Percentiles rank a stretch among this genome's conserved stretches.
Evolutionary conservation across 2,329 filamentous ascomycete genomes (phyloP).

Genomic region (Fusarium continuum): DNA sequence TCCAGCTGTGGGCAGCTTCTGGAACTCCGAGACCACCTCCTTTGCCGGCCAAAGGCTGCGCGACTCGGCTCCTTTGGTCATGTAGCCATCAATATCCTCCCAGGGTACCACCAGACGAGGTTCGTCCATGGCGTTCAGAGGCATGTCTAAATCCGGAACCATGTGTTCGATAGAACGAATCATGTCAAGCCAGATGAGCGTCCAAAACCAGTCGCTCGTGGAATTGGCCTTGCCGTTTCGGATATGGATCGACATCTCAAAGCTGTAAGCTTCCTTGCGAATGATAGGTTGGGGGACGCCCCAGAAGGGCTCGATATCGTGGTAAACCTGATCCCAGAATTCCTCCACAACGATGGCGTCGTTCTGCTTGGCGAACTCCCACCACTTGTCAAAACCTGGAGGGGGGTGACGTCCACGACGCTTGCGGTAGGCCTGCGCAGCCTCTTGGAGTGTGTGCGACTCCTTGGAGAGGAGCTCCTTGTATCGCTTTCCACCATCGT

Average conservation of each 20-base stretch:
- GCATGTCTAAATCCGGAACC: constrained; percentile 73
- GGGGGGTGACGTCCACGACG: constrained; percentile 69
- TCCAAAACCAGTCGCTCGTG: constrained; percentile 66
- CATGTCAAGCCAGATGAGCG: constrained; percentile 64
- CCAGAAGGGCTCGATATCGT: constrained; percentile 69
- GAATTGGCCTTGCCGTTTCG: constrained; percentile 62
- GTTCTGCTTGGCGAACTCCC: constrained; percentile 61
- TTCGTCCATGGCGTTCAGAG: constrained; percentile 74
- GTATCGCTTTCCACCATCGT: constrained; percentile 54
- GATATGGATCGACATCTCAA: constrained; percentile 69
- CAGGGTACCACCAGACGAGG: constrained; percentile 70
- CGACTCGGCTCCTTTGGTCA: constrained; percentile 62
- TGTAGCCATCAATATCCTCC: constrained; percentile 66
- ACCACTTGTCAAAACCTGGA: constrained; percentile 70
- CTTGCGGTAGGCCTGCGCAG: constrained; percentile 66
- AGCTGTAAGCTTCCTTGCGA: constrained; percentile 62
- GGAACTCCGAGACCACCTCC: constrained; percentile 56
- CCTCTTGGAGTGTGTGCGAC: constrained; percentile 61
- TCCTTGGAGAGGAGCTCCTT: constrained; percentile 52
- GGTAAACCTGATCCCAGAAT: constrained; percentile 71
- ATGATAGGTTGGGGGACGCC: constrained; percentile 58
- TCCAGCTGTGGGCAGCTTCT: constrained; percentile 52
- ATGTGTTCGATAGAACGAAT: constrained; percentile 62
- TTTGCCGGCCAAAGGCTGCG: constrained; percentile 55
- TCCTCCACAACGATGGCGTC: constrained; percentile 67